These are phyloP conservation scores for Mallotus japonicus DNA, from an alignment of 441 rosid genomes.

Conservation along the genomic window DNA sequence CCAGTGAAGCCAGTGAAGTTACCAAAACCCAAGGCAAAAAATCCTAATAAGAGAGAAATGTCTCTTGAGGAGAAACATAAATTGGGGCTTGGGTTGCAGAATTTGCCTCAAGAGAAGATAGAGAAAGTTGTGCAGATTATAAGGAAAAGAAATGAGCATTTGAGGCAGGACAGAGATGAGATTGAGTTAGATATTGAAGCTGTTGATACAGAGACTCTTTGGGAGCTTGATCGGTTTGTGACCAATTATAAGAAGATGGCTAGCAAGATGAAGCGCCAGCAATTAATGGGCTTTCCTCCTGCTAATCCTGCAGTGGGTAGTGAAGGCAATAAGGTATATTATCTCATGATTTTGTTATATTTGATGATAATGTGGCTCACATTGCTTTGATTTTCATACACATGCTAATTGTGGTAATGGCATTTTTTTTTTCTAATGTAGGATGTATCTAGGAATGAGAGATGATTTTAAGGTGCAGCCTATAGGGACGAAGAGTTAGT, in stretches of 20 bases:
- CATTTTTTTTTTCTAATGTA: constrained; percentile 21
- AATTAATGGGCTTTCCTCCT: constrained; percentile 47
- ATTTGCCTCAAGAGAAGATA: constrained; percentile 90
- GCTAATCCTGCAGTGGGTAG: constrained; percentile 23
- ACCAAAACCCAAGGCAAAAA: constrained; percentile 94
- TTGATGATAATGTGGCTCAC: neutral
- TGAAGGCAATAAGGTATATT: constrained; percentile 33
- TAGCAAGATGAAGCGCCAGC: constrained; percentile 90
- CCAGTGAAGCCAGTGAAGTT: constrained; percentile 56
- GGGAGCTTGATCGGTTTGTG: constrained; percentile 97
- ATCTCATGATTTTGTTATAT: neutral
- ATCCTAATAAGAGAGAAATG: constrained; percentile 89
- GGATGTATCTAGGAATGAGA: constrained; percentile 40
- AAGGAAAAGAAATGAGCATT: constrained; percentile 69
- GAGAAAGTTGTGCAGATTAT: constrained; percentile 82
- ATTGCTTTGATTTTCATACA: neutral
- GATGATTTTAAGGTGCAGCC: neutral
- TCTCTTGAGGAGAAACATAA: constrained; percentile 82
- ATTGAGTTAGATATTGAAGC: constrained; percentile 95
- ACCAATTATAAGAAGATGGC: constrained; percentile 85
- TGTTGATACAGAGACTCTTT: constrained; percentile 78
- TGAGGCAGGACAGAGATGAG: constrained; percentile 92
- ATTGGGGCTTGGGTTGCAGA: constrained; percentile 84
- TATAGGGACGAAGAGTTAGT: too few species aligned
- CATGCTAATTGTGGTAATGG: neutral